These are phyloP conservation scores for Leccinum olivaceopallidum DNA, from an alignment of 768 basidiomycete species.

Conservation along the genomic window DNA sequence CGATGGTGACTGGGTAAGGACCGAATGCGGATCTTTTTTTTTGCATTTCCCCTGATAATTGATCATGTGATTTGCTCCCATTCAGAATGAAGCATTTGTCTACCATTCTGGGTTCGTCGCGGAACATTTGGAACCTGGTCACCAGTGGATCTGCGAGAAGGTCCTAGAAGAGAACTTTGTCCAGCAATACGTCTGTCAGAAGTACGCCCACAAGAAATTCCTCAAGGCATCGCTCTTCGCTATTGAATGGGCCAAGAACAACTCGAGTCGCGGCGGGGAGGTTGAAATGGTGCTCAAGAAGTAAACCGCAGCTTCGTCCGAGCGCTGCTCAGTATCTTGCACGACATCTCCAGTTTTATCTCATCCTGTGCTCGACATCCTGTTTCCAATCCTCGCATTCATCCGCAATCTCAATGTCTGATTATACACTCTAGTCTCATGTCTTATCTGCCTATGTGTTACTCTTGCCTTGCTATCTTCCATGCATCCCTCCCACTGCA, in stretches of 20 bases:
- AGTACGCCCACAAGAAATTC: constrained; percentile 98
- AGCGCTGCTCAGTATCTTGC: constrained; percentile 22
- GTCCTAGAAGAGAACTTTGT: constrained; percentile 78
- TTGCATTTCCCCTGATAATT: neutral
- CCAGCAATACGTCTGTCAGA: constrained; percentile 88
- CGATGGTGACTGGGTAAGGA: constrained; percentile 91
- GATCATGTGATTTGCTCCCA: constrained; percentile 37
- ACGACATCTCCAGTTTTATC: constrained; percentile 26
- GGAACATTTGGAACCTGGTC: constrained; percentile 80
- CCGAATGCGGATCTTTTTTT: constrained; percentile 24
- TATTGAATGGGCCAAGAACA: constrained; percentile 67
- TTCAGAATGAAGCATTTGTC: constrained; percentile 85
- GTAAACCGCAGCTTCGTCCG: constrained; percentile 19
- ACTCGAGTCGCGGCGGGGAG: constrained; percentile 40
- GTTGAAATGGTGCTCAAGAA: constrained; percentile 33
- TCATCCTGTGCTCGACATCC: constrained; percentile 36
- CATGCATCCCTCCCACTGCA: constrained; percentile 33
- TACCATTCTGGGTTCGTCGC: constrained; percentile 93
- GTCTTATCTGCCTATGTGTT: constrained; percentile 37
- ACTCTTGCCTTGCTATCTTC: constrained; percentile 39
- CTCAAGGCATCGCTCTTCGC: constrained; percentile 85
- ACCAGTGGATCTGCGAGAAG: constrained; percentile 80
- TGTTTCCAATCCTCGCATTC: constrained; percentile 37
- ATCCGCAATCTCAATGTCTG: constrained; percentile 40
- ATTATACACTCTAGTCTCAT: constrained; percentile 39